Conservation (phyloP, 2,329 filamentous ascomycete genomes). For the Capronia epimyces region DNA sequence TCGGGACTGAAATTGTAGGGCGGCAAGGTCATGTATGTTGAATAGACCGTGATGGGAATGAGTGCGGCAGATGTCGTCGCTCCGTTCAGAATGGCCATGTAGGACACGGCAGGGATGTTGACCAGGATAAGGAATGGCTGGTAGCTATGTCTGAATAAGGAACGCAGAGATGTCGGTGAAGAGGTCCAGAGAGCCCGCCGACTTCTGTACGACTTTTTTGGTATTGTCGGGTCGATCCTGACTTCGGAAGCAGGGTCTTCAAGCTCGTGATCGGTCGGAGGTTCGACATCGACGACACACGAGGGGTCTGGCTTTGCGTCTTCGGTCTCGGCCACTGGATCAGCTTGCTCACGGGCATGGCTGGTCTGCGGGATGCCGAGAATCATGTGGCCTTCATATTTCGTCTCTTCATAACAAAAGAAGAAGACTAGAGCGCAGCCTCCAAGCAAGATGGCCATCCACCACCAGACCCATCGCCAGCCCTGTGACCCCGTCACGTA, state of each 20-base stretch:
- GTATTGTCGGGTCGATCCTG: no score
- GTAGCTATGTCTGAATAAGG: slow-evolving; percentile 28
- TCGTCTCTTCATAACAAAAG: slow-evolving; percentile 45
- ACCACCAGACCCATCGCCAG: slow-evolving; percentile 51
- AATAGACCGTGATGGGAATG: no score
- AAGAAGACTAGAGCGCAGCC: slow-evolving; percentile 37
- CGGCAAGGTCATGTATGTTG: slow-evolving; percentile 36
- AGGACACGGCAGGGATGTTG: slow-evolving; percentile 32
- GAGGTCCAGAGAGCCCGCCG: no score
- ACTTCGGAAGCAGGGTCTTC: no score
- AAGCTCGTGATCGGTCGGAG: no score
- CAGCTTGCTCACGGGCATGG: no score
- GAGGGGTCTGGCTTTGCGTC: no score
- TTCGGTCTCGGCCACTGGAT: background rate
- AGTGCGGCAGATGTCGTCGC: slow-evolving; percentile 44
- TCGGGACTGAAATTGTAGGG: slow-evolving; percentile 33
- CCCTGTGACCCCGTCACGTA: slow-evolving; percentile 39
- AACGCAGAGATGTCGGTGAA: no score
- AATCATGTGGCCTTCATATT: no score
- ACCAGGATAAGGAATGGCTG: slow-evolving; percentile 13
- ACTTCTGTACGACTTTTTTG: no score
- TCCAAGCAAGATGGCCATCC: slow-evolving; percentile 40
- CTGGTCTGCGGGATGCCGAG: background rate
- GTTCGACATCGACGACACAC: no score
- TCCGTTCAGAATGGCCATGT: slow-evolving; percentile 37